Evolutionary conservation across 208 protist genomes (phyloP).

Genomic region (Trichomonas vaginalis): DNA sequence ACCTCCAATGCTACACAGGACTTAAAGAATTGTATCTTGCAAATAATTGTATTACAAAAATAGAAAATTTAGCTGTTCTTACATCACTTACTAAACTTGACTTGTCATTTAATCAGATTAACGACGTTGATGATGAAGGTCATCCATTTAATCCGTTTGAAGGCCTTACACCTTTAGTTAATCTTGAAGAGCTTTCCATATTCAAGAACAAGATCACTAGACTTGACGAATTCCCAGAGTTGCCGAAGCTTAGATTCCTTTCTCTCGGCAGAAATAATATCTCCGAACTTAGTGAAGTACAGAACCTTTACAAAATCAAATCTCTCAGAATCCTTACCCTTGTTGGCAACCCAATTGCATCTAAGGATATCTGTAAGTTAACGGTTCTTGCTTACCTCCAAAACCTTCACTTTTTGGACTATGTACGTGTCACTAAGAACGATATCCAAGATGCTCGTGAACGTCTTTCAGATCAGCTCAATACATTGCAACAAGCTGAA

Average conservation of each 20-base stretch:
- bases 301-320: neutral
- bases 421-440: neutral
- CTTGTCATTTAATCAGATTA: neutral
- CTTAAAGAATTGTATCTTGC: neutral
- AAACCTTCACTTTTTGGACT: neutral
- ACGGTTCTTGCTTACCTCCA: neutral
- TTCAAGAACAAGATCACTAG: conserved; percentile 2
- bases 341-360: neutral
- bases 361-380: neutral
- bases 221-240: neutral
- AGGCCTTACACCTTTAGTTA: neutral
- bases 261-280: conserved; percentile 11
- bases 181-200: neutral
- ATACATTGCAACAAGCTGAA: neutral
- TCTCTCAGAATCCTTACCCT: neutral
- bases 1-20: neutral
- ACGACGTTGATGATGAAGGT: neutral
- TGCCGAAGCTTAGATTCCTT: neutral
- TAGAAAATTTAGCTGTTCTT: neutral
- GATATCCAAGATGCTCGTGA: neutral
- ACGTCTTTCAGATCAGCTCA: neutral
- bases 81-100: neutral
- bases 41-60: conserved; percentile 1
- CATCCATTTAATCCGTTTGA: neutral
- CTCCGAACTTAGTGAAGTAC: neutral